These are phyloP conservation scores for Xylariaceae sp. DNA, from an alignment of 2,329 filamentous ascomycete species.

Conservation along the genomic window DNA sequence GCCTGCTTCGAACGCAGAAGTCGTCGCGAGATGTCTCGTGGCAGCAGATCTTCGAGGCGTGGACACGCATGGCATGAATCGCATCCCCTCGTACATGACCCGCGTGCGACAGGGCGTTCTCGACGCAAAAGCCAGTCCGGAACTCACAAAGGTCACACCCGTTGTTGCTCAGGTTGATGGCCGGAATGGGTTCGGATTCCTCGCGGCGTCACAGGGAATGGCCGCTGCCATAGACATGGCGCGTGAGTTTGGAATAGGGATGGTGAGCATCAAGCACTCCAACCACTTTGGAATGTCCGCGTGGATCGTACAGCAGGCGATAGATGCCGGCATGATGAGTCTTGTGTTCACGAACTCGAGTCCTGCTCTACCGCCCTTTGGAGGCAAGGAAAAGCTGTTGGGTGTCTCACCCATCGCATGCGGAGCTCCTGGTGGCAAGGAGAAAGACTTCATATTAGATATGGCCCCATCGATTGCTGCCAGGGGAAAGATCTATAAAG, in stretches of 20 bases:
- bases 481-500: conserved; percentile 69
- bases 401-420: conserved; percentile 71
- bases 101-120: conserved; percentile 67
- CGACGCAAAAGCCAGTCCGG: conserved; percentile 54
- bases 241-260: conserved; percentile 61
- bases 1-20: conserved; percentile 50
- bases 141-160: conserved; percentile 58
- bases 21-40: conserved; percentile 63
- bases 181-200: conserved; percentile 69
- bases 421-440: conserved; percentile 61
- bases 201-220: conserved; percentile 65
- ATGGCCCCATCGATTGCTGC: conserved; percentile 68
- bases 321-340: conserved; percentile 66
- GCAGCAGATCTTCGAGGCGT: conserved; percentile 72
- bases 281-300: conserved; percentile 84
- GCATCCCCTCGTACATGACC: conserved; percentile 71
- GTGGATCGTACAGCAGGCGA: conserved; percentile 71
- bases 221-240: conserved; percentile 62
- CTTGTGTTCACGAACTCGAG: conserved; percentile 68
- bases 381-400: conserved; percentile 62
- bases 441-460: conserved; percentile 64
- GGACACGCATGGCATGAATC: conserved; percentile 73
- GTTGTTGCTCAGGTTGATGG: conserved; percentile 65
- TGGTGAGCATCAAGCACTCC: conserved; percentile 69
- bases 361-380: conserved; percentile 67